Evolutionary conservation across 1,284 basidiomycete species (phyloP).

Genomic region (Gomphus bonarii): DNA sequence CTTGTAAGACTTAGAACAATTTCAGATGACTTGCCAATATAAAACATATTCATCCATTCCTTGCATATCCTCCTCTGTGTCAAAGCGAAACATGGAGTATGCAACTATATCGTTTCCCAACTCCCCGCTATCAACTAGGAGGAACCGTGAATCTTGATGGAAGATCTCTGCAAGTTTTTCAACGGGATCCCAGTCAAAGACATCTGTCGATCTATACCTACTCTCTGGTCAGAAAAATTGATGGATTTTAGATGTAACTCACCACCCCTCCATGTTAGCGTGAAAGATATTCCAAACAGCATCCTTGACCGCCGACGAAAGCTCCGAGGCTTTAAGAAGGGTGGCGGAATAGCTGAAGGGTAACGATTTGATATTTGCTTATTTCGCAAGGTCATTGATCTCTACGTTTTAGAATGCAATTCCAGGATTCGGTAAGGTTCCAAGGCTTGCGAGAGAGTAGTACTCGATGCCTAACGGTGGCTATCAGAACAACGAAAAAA

Average conservation of each 20-base stretch:
- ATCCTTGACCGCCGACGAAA: constrained; percentile 28
- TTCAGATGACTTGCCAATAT: constrained; percentile 44
- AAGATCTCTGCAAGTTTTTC: constrained; percentile 53
- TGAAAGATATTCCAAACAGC: constrained; percentile 45
- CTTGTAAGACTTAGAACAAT: neutral
- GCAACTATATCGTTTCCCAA: constrained; percentile 28
- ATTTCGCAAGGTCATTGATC: neutral
- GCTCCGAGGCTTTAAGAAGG: constrained; percentile 27
- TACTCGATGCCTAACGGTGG: constrained; percentile 1
- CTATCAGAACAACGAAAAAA: neutral
- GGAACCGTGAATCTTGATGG: constrained; percentile 44
- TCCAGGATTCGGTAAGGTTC: neutral
- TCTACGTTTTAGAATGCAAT: neutral
- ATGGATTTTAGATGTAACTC: constrained; percentile 15
- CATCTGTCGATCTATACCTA: constrained; percentile 37
- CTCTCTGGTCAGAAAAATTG: constrained; percentile 23
- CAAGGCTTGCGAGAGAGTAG: neutral
- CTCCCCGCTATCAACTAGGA: constrained; percentile 29
- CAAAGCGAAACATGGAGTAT: constrained; percentile 63
- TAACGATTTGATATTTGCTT: constrained; percentile 8
- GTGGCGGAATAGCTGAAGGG: constrained; percentile 20
- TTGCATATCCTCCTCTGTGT: constrained; percentile 33
- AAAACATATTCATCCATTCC: constrained; percentile 37
- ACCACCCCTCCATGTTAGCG: constrained; percentile 48
- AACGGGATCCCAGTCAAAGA: constrained; percentile 52